phyloP scores from a whole-genome alignment of 2,329 filamentous ascomycete species.

The Nemania serpens region DNA sequence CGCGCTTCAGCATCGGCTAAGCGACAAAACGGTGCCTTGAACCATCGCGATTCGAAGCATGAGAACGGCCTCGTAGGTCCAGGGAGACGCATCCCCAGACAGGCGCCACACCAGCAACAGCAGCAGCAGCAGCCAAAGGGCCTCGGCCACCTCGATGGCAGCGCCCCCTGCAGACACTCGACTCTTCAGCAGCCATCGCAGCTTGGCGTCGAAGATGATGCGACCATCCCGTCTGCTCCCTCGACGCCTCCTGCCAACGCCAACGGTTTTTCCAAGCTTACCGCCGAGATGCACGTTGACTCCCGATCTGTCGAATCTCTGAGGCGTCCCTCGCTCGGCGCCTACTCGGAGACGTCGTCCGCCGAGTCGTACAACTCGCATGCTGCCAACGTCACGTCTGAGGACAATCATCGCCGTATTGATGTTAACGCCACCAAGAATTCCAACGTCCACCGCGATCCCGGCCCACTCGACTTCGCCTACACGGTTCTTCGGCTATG shows the following conservation, averaged over 20 bases:
- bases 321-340: constrained; percentile 45
- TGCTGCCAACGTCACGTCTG: constrained; percentile 44
- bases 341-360: constrained; percentile 60
- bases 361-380: constrained; percentile 55
- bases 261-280: constrained; percentile 44
- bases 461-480: constrained; percentile 75
- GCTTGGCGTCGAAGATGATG: constrained; percentile 42
- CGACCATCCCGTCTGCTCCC: constrained; percentile 39
- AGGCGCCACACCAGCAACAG: constrained; percentile 16
- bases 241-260: constrained; percentile 46
- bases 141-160: constrained; percentile 50
- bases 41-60: constrained; percentile 74
- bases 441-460: constrained; percentile 69
- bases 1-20: constrained; percentile 62
- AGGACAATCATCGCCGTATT: constrained; percentile 65
- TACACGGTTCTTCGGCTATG: constrained; percentile 88
- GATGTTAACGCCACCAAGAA: constrained; percentile 73
- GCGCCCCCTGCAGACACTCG: constrained; percentile 26
- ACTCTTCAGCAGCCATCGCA: constrained; percentile 31
- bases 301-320: constrained; percentile 47
- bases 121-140: constrained; percentile 46
- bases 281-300: constrained; percentile 48
- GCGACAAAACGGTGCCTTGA: constrained; percentile 64
- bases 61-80: constrained; percentile 86
- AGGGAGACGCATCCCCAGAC: constrained; percentile 61